These are phyloP conservation scores for Myriosclerotinia scirpicola DNA, from an alignment of 2,329 filamentous ascomycete genomes.

Conservation along the genomic window DNA sequence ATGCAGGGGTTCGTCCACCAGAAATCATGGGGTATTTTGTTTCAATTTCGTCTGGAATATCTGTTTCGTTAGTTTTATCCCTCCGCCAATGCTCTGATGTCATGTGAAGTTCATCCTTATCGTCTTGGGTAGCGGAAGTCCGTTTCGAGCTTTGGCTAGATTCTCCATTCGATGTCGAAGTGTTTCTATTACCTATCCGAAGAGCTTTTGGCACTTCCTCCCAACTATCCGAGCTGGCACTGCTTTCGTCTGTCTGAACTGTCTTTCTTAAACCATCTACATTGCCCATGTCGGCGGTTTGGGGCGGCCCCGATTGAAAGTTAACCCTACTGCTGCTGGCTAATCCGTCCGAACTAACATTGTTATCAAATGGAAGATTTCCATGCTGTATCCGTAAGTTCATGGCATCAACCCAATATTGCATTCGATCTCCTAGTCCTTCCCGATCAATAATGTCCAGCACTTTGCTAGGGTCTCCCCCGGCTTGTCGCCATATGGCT, in stretches of 20 bases:
- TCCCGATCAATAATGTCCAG: constrained; percentile 62
- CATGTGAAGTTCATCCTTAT: neutral
- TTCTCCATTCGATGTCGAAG: neutral
- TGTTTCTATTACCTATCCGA: neutral
- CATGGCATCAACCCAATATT: constrained; percentile 55
- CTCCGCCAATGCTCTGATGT: neutral
- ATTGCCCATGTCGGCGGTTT: neutral
- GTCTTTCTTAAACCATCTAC: neutral
- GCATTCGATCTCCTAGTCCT: constrained; percentile 56
- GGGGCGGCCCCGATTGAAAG: neutral
- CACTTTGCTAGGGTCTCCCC: constrained; percentile 59
- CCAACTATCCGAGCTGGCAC: constrained; percentile 35
- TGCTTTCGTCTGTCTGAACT: constrained; percentile 24
- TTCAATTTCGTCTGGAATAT: neutral
- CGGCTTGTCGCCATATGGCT: constrained; percentile 59
- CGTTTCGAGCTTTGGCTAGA: neutral
- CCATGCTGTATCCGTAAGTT: neutral
- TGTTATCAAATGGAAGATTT: neutral
- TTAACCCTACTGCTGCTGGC: neutral
- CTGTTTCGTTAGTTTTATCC: neutral
- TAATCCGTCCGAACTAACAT: neutral
- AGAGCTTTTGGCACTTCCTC: constrained; percentile 27
- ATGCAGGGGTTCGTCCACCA: constrained; percentile 6
- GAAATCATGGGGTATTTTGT: constrained; percentile 13
- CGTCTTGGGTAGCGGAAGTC: neutral